These are phyloP conservation scores for Gnomoniopsis sp. DNA, from an alignment of 2,329 filamentous ascomycete genomes.

Conservation along the genomic window DNA sequence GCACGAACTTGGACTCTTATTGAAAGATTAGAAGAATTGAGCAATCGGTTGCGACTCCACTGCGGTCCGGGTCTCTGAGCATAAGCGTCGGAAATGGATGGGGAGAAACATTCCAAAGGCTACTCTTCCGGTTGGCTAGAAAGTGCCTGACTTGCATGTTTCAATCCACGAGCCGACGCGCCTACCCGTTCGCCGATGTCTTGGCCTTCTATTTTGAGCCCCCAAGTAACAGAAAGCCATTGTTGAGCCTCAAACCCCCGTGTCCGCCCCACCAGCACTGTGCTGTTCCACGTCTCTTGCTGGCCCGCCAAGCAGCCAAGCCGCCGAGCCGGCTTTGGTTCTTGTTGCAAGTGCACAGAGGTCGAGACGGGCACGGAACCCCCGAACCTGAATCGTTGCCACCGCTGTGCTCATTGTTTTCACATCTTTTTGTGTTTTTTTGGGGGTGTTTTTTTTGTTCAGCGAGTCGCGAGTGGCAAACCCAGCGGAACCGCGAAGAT, in stretches of 20 bases:
- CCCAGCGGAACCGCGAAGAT: neutral
- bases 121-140: neutral
- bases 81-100: too few relatives aligned
- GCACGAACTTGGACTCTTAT: too few relatives aligned
- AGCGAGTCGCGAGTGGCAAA: neutral
- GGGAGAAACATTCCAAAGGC: neutral
- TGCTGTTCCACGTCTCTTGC: neutral
- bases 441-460: neutral
- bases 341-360: neutral
- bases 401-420: too few relatives aligned
- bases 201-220: conserved; percentile 3
- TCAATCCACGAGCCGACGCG: neutral
- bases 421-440: too few relatives aligned
- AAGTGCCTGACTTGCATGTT: neutral
- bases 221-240: neutral
- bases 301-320: conserved; percentile 5
- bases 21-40: too few relatives aligned
- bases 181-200: neutral
- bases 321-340: neutral
- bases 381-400: neutral
- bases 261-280: neutral
- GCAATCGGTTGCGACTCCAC: too few relatives aligned
- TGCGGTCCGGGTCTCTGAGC: too few relatives aligned
- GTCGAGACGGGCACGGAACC: neutral
- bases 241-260: neutral